These are phyloP conservation scores for Hypoxylon fragiforme DNA, from an alignment of 495 filamentous ascomycete genomes.

Conservation along the genomic window DNA sequence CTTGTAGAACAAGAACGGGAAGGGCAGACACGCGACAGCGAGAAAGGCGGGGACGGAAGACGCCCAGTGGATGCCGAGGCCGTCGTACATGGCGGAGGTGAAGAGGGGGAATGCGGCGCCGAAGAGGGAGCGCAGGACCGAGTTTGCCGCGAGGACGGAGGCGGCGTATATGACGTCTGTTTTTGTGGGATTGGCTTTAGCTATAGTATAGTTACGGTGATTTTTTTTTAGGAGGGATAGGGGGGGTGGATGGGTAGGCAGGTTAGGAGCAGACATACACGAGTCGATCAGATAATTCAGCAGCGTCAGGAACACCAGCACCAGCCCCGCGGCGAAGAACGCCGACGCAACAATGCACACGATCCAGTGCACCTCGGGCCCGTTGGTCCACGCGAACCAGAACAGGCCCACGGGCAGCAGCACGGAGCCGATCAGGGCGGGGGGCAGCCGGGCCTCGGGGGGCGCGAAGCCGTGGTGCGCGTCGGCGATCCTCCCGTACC, in stretches of 20 bases:
- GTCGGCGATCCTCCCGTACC: constrained; percentile 58
- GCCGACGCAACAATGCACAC: constrained; percentile 51
- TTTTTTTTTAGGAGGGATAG: too few species aligned
- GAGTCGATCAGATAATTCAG: constrained; percentile 83
- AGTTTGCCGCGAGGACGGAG: constrained; percentile 76
- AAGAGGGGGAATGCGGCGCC: constrained; percentile 87
- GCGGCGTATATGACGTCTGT: constrained; percentile 79
- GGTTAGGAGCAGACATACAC: too few species aligned
- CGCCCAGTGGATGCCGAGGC: constrained; percentile 82
- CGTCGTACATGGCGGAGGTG: constrained; percentile 73
- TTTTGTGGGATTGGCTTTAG: too few species aligned
- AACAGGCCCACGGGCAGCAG: constrained; percentile 59
- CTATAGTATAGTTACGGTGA: too few species aligned
- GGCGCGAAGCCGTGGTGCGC: constrained; percentile 57
- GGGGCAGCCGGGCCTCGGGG: constrained; percentile 80
- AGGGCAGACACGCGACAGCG: constrained; percentile 72
- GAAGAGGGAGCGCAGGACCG: constrained; percentile 66
- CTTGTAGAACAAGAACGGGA: constrained; percentile 79
- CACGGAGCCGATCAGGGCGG: constrained; percentile 65
- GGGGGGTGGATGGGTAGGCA: too few species aligned
- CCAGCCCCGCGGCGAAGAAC: constrained; percentile 53
- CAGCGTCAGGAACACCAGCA: constrained; percentile 69
- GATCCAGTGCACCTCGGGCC: constrained; percentile 54
- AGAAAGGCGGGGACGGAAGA: constrained; percentile 77
- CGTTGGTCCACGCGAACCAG: constrained; percentile 66